Evolutionary conservation across 768 basidiomycete species (phyloP).

Genomic region (Amanita muscaria): DNA sequence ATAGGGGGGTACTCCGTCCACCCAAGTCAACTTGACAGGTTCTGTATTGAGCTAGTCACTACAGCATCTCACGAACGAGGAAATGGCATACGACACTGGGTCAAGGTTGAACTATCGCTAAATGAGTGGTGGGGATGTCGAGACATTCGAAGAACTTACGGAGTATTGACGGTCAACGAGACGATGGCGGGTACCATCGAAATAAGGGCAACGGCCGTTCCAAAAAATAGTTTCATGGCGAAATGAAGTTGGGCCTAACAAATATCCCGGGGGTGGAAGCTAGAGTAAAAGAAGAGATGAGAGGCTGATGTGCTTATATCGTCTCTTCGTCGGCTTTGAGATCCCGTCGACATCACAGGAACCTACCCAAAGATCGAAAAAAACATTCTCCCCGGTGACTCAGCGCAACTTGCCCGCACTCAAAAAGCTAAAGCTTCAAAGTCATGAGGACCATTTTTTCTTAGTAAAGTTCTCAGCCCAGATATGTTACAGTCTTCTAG

Average conservation of each 20-base stretch:
- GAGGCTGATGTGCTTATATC: slow-evolving; percentile 1
- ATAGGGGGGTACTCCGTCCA: slow-evolving; percentile 44
- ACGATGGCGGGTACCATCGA: slow-evolving; percentile 29
- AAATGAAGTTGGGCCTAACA: slow-evolving; percentile 6
- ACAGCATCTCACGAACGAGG: neutral
- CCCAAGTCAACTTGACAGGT: slow-evolving; percentile 49
- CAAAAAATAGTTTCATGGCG: slow-evolving; percentile 31
- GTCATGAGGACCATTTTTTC: no score
- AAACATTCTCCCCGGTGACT: neutral
- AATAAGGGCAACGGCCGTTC: slow-evolving; percentile 24
- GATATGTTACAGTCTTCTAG: no score
- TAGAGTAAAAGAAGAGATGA: slow-evolving; percentile 7
- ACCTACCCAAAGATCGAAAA: slow-evolving; percentile 2
- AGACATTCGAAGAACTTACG: slow-evolving; percentile 28
- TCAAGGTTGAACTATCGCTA: slow-evolving; percentile 23
- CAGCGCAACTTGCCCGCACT: neutral
- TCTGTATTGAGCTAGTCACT: slow-evolving; percentile 30
- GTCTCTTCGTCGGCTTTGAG: neutral
- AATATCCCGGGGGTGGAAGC: neutral
- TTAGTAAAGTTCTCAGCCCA: no score
- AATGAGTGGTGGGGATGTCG: neutral
- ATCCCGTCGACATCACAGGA: slow-evolving; percentile 6
- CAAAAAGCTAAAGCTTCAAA: neutral
- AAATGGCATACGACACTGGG: slow-evolving; percentile 41
- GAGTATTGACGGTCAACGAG: slow-evolving; percentile 54